A percentile compares a stretch with the other conserved stretches of the same genome.
Conservation (phyloP, 805 yeast genomes). For the Candida arabinofermentans region DNA sequence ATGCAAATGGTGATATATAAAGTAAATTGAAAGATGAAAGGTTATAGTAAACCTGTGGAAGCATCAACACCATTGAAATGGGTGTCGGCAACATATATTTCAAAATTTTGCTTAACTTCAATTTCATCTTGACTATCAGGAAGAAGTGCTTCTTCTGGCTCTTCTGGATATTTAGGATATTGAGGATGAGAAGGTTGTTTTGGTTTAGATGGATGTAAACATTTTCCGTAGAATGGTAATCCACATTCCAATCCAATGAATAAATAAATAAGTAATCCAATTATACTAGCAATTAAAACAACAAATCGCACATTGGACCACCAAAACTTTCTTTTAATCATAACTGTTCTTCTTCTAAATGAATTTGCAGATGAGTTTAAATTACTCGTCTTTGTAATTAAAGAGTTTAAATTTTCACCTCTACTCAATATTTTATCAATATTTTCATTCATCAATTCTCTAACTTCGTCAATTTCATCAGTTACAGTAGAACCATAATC, state of each 20-base stretch:
- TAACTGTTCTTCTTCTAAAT: conserved; percentile 65
- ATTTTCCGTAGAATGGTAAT: conserved; percentile 42
- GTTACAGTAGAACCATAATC: conserved; percentile 31
- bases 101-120: too few relatives aligned
- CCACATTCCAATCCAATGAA: conserved; percentile 51
- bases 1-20: too few relatives aligned
- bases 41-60: too few relatives aligned
- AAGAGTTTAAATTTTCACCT: conserved; percentile 67
- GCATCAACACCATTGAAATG: too few relatives aligned
- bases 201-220: conserved; percentile 33
- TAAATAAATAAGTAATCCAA: conserved; percentile 38
- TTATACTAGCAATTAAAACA: conserved; percentile 24
- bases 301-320: conserved; percentile 51
- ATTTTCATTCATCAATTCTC: conserved; percentile 67
- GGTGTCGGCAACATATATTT: too few relatives aligned
- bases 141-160: background rate
- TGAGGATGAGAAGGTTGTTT: conserved; percentile 20
- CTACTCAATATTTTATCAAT: conserved; percentile 68
- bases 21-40: too few relatives aligned
- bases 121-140: too few relatives aligned
- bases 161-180: background rate
- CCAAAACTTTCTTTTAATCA: conserved; percentile 67
- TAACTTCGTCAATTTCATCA: conserved; percentile 60
- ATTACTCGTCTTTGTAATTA: conserved; percentile 77
- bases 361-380: conserved; percentile 63